Evolutionary conservation across 2,329 filamentous ascomycete species (phyloP).

Genomic region (Xylaria sp.): DNA sequence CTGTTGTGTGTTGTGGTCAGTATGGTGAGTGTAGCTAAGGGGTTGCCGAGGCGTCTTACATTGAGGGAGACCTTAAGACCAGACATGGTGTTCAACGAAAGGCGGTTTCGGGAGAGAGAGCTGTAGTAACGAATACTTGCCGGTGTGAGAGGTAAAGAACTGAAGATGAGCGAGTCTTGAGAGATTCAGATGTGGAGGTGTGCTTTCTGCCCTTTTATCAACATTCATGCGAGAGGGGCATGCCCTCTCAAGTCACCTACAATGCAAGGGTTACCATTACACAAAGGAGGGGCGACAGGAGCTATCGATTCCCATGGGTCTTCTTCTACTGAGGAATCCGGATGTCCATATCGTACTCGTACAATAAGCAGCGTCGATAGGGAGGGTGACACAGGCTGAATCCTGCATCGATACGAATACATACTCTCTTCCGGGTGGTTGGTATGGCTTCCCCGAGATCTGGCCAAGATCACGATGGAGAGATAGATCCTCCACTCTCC

Average conservation of each 20-base stretch:
- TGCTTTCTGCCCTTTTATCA: background rate
- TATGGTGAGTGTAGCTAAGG: background rate
- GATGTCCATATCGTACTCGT: too few relatives aligned
- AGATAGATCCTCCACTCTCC: too few relatives aligned
- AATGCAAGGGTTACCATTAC: too few relatives aligned
- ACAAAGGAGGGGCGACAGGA: too few relatives aligned
- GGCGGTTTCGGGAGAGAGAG: background rate
- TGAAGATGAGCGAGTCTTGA: background rate
- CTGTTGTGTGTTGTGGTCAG: background rate
- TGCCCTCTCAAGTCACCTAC: background rate
- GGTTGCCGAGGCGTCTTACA: background rate
- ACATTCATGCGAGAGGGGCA: background rate
- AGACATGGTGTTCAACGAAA: background rate
- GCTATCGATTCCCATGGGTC: too few relatives aligned
- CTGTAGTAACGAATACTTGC: background rate
- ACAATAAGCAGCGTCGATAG: too few relatives aligned
- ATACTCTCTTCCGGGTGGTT: too few relatives aligned
- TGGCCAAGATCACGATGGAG: too few relatives aligned
- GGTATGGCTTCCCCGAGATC: too few relatives aligned
- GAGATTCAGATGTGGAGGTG: background rate
- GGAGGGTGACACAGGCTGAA: too few relatives aligned
- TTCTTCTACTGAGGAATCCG: too few relatives aligned
- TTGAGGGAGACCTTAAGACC: background rate
- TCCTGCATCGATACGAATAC: too few relatives aligned
- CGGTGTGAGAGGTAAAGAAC: background rate